Evolutionary conservation across 495 filamentous ascomycete genomes (phyloP).

Genomic region (Aspergillus hancockii): DNA sequence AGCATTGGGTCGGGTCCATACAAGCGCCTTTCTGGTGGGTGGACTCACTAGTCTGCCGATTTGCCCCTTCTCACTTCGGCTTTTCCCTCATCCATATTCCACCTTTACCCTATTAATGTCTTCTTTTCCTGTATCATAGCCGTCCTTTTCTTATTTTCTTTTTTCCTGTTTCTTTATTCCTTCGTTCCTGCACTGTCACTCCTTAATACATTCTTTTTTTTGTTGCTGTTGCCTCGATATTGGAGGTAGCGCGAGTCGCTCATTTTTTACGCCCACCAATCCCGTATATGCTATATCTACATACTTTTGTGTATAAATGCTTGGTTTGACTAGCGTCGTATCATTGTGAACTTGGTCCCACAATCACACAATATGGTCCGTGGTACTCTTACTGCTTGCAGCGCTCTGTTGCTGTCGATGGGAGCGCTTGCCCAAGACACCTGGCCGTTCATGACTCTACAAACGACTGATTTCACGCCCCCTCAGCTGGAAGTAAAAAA

Average conservation of each 20-base stretch:
- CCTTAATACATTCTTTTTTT: background rate
- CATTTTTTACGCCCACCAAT: background rate
- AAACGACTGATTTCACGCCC: conserved; percentile 30
- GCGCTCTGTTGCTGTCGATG: conserved; percentile 30
- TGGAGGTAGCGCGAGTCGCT: background rate
- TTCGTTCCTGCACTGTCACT: background rate
- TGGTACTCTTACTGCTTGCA: conserved; percentile 22
- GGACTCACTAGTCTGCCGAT: no score
- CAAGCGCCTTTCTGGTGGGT: no score
- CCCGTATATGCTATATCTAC: background rate
- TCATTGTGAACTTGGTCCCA: background rate
- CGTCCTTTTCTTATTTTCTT: background rate
- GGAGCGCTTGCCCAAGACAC: conserved; percentile 23
- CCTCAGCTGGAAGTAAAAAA: conserved; percentile 33
- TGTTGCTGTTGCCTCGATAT: background rate
- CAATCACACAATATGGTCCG: conserved; percentile 14
- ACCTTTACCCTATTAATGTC: background rate
- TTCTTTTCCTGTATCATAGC: background rate
- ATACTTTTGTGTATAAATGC: background rate
- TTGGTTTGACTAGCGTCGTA: conserved; percentile 1
- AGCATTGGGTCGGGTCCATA: background rate
- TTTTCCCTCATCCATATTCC: background rate
- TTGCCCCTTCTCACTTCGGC: background rate
- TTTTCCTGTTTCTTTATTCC: background rate
- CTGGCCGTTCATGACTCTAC: conserved; percentile 30